Conservation (phyloP, 2,329 filamentous ascomycete genomes). For the Piedraia hortae region DNA sequence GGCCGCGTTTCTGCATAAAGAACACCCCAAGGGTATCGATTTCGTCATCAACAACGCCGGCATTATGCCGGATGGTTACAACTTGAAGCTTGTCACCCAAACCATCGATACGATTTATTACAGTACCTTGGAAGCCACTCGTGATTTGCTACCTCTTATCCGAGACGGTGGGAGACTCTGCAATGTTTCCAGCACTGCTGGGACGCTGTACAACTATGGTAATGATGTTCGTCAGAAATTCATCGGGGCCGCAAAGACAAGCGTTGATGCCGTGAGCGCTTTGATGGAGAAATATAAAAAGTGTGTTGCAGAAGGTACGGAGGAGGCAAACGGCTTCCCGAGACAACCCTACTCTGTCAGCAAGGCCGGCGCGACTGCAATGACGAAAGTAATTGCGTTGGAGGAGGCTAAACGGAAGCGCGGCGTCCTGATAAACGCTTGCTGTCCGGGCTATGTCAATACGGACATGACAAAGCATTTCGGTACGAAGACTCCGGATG, state of each 20-base stretch:
- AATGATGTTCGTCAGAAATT: conserved; percentile 18
- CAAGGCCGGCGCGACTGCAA: conserved; percentile 13
- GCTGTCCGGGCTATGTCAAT: conserved; percentile 15
- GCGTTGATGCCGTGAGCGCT: conserved; percentile 16
- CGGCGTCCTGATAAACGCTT: conserved; percentile 12
- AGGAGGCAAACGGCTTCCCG: conserved; percentile 22
- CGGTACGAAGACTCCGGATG: too few relatives aligned
- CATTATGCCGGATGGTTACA: conserved; percentile 12
- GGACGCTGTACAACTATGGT: conserved; percentile 21
- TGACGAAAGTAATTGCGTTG: conserved; percentile 12
- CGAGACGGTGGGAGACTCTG: conserved; percentile 19
- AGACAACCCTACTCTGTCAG: conserved; percentile 22
- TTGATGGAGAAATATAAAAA: conserved; percentile 23
- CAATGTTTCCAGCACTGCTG: conserved; percentile 22
- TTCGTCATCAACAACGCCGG: conserved; percentile 28
- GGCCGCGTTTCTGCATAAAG: conserved; percentile 15
- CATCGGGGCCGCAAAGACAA: conserved; percentile 8
- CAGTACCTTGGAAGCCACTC: conserved; percentile 20
- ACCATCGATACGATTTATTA: conserved; percentile 27
- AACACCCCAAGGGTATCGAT: conserved; percentile 23
- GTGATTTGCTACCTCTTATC: conserved; percentile 20
- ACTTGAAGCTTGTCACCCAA: conserved; percentile 20
- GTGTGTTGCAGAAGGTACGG: conserved; percentile 19
- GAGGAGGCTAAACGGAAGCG: too few relatives aligned
- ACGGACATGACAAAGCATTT: too few relatives aligned